A percentile compares a stretch with the other conserved stretches of the same genome.
Conservation (phyloP, 305 asterid species). For the Caryopteris hybrid region DNA sequence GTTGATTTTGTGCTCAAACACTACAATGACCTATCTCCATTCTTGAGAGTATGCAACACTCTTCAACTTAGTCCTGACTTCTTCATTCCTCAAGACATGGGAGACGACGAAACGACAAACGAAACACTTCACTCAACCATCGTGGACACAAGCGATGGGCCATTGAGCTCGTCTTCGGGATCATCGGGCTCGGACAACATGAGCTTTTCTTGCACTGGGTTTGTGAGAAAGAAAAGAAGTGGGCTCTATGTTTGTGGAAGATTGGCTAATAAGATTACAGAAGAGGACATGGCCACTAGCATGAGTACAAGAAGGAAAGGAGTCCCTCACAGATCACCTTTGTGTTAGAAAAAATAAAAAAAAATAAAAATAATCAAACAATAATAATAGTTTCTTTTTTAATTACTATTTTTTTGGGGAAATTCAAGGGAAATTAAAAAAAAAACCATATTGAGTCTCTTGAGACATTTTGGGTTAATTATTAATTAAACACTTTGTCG, state of each 20-base stretch:
- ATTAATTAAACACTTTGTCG: conserved; percentile 74
- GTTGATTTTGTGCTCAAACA: conserved; percentile 74
- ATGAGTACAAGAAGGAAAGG: conserved; percentile 85
- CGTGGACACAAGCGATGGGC: conserved; percentile 53
- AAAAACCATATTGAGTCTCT: conserved; percentile 26
- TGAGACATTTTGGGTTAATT: conserved; percentile 48
- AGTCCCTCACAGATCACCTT: conserved; percentile 90
- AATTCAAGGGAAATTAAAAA: not conserved
- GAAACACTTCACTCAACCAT: conserved; percentile 63
- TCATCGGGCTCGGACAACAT: conserved; percentile 59
- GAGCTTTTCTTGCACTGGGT: conserved; percentile 73
- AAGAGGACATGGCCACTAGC: conserved; percentile 81
- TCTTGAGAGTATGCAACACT: conserved; percentile 65
- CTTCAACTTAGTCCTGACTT: conserved; percentile 86
- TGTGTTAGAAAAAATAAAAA: conserved; percentile 46
- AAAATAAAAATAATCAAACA: too few species aligned
- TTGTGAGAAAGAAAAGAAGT: conserved; percentile 80
- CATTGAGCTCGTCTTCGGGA: conserved; percentile 43
- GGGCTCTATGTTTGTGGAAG: conserved; percentile 69
- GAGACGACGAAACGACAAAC: conserved; percentile 59
- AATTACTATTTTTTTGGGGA: conserved; percentile 15
- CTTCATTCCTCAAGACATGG: conserved; percentile 85
- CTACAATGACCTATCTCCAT: conserved; percentile 67
- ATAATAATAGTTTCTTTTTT: not conserved
- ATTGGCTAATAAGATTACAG: conserved; percentile 45